These are phyloP conservation scores for Mycena crocata DNA, from an alignment of 768 basidiomycete species.

Conservation along the genomic window DNA sequence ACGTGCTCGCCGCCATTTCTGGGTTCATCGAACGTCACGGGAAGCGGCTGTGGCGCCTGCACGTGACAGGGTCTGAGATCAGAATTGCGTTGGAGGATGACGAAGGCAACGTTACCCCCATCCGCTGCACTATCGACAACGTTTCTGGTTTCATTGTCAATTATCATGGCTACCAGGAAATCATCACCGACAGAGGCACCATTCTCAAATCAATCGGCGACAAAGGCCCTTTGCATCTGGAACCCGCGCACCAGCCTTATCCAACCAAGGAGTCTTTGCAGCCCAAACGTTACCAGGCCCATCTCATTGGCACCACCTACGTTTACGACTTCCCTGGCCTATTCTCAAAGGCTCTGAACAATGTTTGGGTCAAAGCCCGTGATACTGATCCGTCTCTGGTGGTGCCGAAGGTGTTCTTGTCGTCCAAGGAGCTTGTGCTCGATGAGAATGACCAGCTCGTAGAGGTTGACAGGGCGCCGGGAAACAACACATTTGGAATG, in stretches of 20 bases:
- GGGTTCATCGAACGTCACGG: conserved; percentile 99
- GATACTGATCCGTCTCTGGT: conserved; percentile 71
- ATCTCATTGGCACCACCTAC: conserved; percentile 97
- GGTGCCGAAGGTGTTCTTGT: conserved; percentile 81
- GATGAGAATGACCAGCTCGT: conserved; percentile 93
- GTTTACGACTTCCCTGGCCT: conserved; percentile 99
- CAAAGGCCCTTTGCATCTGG: conserved; percentile 95
- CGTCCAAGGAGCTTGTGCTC: conserved; percentile 90
- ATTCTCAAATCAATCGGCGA: conserved; percentile 99
- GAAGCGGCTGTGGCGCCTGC: conserved; percentile 97
- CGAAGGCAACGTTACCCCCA: conserved; percentile 95
- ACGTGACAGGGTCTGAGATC: conserved; percentile 98
- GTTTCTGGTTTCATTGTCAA: conserved; percentile 99
- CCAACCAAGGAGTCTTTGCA: conserved; percentile 98
- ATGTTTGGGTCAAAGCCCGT: conserved; percentile 87
- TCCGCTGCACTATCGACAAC: conserved; percentile 98
- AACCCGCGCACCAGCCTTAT: conserved; percentile 93
- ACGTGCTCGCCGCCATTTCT: conserved; percentile 96
- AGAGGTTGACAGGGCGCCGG: conserved; percentile 92
- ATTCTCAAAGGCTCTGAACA: conserved; percentile 96
- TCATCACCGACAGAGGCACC: conserved; percentile 94
- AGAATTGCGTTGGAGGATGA: conserved; percentile 93
- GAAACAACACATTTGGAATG: conserved; percentile 97
- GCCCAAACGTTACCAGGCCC: conserved; percentile 98
- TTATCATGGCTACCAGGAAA: conserved; percentile 98